A percentile compares a stretch with the other conserved stretches of the same genome.
These are phyloP conservation scores for Spergularia azorica DNA, from an alignment of 179 eudicot genomes.

Conservation along the genomic window DNA sequence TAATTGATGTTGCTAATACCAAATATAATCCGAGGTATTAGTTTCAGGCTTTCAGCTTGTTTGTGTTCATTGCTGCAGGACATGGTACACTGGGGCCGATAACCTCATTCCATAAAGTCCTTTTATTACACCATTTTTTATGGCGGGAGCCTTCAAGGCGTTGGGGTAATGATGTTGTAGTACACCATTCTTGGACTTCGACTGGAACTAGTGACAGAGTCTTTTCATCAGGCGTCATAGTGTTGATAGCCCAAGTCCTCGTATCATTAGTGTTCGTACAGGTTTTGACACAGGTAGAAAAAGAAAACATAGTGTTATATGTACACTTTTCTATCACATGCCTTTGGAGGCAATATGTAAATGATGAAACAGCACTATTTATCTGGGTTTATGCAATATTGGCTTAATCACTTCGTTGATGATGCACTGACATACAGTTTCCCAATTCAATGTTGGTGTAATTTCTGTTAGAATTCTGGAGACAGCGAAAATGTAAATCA, in stretches of 20 bases:
- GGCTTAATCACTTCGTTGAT: background rate
- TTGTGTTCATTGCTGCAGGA: slow-evolving; percentile 24
- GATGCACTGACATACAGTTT: background rate
- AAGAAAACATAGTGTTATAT: slow-evolving; percentile 3
- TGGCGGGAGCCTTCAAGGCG: no score
- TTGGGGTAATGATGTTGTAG: background rate
- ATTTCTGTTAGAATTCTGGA: background rate
- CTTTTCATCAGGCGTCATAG: background rate
- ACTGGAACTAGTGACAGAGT: background rate
- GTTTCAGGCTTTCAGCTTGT: background rate
- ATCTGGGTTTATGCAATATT: background rate
- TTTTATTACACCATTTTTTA: background rate
- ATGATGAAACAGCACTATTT: slow-evolving; percentile 2
- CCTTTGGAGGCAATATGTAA: background rate
- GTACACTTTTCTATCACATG: background rate
- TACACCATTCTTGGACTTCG: background rate
- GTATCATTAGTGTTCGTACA: slow-evolving; percentile 18
- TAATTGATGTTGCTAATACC: background rate
- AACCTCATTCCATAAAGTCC: background rate
- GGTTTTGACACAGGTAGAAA: slow-evolving; percentile 33
- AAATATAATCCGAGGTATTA: background rate
- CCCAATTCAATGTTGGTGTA: background rate
- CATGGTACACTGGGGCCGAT: slow-evolving; percentile 23
- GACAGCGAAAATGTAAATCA: background rate
- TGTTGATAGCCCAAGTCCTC: slow-evolving; percentile 12